Conservation (phyloP, 371 early-diverging fungal species). For the Mortierella sp. region DNA sequence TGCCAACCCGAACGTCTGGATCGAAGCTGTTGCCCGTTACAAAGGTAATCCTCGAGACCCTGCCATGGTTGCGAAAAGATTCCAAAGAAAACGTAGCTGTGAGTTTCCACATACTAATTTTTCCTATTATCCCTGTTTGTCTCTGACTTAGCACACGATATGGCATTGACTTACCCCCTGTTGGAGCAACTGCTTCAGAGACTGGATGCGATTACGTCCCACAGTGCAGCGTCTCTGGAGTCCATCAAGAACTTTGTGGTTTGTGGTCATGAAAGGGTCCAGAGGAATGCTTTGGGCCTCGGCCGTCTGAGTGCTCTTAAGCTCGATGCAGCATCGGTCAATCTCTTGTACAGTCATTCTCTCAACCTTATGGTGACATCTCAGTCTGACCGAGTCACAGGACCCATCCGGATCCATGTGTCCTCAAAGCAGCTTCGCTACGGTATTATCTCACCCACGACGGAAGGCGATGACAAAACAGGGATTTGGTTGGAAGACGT, state of each 20-base stretch:
- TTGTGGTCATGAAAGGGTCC: constrained; percentile 76
- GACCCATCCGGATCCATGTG: constrained; percentile 44
- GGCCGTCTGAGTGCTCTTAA: constrained; percentile 28
- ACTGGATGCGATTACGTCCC: constrained; percentile 44
- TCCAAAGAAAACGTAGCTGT: neutral
- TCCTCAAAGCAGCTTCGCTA: constrained; percentile 46
- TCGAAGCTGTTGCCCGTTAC: constrained; percentile 42
- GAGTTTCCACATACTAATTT: neutral
- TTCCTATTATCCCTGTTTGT: constrained; percentile 1
- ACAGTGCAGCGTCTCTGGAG: constrained; percentile 63
- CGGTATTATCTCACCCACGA: constrained; percentile 39
- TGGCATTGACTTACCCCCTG: constrained; percentile 79
- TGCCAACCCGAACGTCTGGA: constrained; percentile 58
- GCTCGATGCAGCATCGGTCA: constrained; percentile 33
- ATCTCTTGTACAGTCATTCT: constrained; percentile 47
- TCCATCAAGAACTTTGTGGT: constrained; percentile 79
- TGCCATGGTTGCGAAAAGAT: neutral
- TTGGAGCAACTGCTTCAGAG: constrained; percentile 80
- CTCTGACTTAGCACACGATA: constrained; percentile 72
- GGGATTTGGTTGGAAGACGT: constrained; percentile 55
- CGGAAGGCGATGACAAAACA: constrained; percentile 53
- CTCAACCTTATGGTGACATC: constrained; percentile 49
- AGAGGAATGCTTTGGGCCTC: constrained; percentile 27
- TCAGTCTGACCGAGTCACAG: constrained; percentile 31
- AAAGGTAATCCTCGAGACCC: constrained; percentile 24